Percentiles rank a stretch among this genome's conserved stretches.
These are phyloP conservation scores for Parsonsia alboflavescens DNA, from an alignment of 257 asterid genomes.

Conservation along the genomic window DNA sequence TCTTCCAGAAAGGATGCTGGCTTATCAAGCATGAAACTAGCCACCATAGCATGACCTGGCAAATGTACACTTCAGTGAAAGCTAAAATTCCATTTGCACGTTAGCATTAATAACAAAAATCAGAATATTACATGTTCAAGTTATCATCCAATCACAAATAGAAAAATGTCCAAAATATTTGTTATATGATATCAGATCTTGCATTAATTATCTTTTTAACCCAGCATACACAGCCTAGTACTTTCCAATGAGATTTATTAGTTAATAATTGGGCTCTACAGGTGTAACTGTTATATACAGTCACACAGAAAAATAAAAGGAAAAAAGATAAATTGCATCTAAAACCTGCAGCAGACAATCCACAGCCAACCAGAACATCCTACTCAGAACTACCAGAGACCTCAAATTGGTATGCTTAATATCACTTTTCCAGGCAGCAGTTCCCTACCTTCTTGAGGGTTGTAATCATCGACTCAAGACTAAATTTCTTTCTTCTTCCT, in stretches of 20 bases:
- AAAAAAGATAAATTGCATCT: background rate
- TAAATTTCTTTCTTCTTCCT: background rate
- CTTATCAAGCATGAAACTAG: constrained; percentile 67
- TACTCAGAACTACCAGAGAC: background rate
- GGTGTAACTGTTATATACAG: background rate
- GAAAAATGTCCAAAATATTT: background rate
- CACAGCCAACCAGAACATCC: background rate
- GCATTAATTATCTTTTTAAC: background rate
- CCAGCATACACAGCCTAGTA: background rate
- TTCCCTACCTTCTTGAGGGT: background rate
- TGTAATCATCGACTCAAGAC: background rate
- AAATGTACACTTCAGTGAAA: constrained; percentile 10
- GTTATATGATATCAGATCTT: background rate
- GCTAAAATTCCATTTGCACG: background rate
- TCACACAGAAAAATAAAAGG: background rate
- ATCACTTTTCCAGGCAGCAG: background rate
- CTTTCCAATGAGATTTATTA: background rate
- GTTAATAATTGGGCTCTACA: background rate
- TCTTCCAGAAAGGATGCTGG: constrained; percentile 63
- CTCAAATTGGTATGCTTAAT: background rate
- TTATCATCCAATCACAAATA: background rate
- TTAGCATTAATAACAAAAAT: background rate
- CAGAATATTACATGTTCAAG: background rate
- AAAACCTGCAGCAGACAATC: background rate
- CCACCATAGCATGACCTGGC: constrained; percentile 81